Evolutionary conservation across 805 yeast species (phyloP).

Genomic region (Candida taoyuanica): DNA sequence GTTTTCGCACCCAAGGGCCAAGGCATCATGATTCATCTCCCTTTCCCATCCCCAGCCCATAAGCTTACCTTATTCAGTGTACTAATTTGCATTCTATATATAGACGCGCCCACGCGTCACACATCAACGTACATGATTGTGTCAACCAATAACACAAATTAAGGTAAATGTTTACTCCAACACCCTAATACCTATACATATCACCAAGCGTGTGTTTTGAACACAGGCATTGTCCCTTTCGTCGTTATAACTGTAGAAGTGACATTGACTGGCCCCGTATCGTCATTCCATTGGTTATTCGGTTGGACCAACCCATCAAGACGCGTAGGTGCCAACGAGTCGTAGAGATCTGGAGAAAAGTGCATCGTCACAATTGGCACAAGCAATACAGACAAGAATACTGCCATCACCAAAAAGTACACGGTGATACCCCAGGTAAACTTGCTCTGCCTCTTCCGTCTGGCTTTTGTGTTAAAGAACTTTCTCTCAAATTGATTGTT

Average conservation of each 20-base stretch:
- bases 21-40: too few relatives aligned
- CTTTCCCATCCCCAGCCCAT: too few relatives aligned
- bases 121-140: too few relatives aligned
- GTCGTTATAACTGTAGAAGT: slow-evolving; percentile 41
- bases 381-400: slow-evolving; percentile 38
- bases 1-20: too few relatives aligned
- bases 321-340: slow-evolving; percentile 21
- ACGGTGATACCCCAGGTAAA: slow-evolving; percentile 43
- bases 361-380: slow-evolving; percentile 42
- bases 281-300: slow-evolving; percentile 54
- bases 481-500: slow-evolving; percentile 33
- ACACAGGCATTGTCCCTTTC: slow-evolving; percentile 31
- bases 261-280: slow-evolving; percentile 57
- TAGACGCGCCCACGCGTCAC: too few relatives aligned
- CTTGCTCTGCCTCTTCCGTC: slow-evolving; percentile 36
- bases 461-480: slow-evolving; percentile 7
- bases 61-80: too few relatives aligned
- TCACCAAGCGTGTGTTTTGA: slow-evolving; percentile 30
- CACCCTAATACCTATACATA: too few relatives aligned
- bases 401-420: slow-evolving; percentile 37
- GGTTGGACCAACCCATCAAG: slow-evolving; percentile 54
- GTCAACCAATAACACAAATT: too few relatives aligned
- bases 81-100: too few relatives aligned
- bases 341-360: slow-evolving; percentile 26
- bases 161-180: too few relatives aligned